Conservation (phyloP, 108 stramenopile genomes). For the Aurantiochytrium sp. region DNA sequence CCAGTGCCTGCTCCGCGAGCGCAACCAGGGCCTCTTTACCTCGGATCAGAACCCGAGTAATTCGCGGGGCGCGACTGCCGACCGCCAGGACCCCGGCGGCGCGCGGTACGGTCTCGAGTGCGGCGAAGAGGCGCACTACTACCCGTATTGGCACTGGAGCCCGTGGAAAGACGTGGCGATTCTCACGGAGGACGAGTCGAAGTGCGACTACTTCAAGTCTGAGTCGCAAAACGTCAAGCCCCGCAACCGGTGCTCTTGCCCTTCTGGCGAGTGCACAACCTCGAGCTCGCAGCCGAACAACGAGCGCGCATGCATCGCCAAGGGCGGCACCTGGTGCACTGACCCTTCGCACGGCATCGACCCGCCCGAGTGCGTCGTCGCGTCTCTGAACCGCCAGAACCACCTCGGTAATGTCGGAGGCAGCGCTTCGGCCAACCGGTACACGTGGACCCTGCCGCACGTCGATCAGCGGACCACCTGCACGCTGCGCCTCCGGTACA, state of each 20-base stretch:
- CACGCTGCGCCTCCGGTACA: slow-evolving; percentile 46
- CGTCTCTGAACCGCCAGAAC: slow-evolving; percentile 41
- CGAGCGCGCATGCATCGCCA: slow-evolving; percentile 35
- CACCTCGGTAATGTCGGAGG: slow-evolving; percentile 50
- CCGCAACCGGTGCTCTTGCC: not conserved
- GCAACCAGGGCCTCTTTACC: slow-evolving; percentile 51
- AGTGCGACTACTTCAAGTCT: not conserved
- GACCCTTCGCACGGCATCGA: not conserved
- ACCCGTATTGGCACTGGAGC: slow-evolving; percentile 48
- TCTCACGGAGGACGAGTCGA: slow-evolving; percentile 4
- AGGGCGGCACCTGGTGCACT: slow-evolving; percentile 33
- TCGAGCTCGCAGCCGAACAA: slow-evolving; percentile 30
- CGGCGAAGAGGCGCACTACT: slow-evolving; percentile 53
- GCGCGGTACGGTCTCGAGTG: slow-evolving; percentile 49
- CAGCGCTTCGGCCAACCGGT: slow-evolving; percentile 42
- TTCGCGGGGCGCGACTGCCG: not conserved
- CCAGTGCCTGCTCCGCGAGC: slow-evolving; percentile 36
- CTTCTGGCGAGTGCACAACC: not conserved
- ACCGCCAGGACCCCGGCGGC: slow-evolving; percentile 52
- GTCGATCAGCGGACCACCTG: slow-evolving; percentile 22
- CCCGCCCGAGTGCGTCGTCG: slow-evolving; percentile 34
- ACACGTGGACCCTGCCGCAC: slow-evolving; percentile 45
- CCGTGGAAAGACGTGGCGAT: slow-evolving; percentile 57
- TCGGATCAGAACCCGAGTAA: slow-evolving; percentile 40
- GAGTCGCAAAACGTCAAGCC: slow-evolving; percentile 35